These are phyloP conservation scores for Pestalotiopsis sp. DNA, from an alignment of 2,329 filamentous ascomycete species.

Conservation along the genomic window DNA sequence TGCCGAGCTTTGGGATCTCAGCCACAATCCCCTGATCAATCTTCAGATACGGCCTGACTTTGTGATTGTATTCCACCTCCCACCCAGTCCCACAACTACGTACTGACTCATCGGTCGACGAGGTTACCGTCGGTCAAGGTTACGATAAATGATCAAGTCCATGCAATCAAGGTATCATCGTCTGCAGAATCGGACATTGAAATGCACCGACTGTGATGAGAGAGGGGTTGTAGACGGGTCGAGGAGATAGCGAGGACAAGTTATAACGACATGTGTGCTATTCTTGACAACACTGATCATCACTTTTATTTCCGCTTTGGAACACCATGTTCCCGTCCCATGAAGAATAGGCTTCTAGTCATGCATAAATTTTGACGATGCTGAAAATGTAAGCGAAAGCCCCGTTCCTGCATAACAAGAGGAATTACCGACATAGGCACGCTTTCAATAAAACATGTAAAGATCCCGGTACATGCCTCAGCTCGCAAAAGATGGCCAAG, in stretches of 20 bases:
- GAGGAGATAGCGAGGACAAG: neutral
- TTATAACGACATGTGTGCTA: neutral
- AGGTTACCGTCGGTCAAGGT: neutral
- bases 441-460: neutral
- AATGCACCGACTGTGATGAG: neutral
- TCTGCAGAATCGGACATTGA: neutral
- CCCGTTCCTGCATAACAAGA: neutral
- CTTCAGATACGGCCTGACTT: neutral
- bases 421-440: neutral
- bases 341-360: neutral
- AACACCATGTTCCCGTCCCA: neutral
- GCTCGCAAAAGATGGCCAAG: neutral
- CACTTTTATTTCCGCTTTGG: neutral
- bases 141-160: neutral
- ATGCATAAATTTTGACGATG: neutral
- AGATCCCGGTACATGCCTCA: neutral
- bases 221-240: neutral
- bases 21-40: neutral
- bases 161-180: neutral
- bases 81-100: too few species aligned
- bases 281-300: neutral
- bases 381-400: neutral
- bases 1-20: neutral
- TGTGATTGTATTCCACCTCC: neutral
- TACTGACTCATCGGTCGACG: too few species aligned